A percentile compares a stretch with the other conserved stretches of the same genome.
phyloP scores from a whole-genome alignment of 768 basidiomycete genomes.

The Gloeopeniophorella convolvens region DNA sequence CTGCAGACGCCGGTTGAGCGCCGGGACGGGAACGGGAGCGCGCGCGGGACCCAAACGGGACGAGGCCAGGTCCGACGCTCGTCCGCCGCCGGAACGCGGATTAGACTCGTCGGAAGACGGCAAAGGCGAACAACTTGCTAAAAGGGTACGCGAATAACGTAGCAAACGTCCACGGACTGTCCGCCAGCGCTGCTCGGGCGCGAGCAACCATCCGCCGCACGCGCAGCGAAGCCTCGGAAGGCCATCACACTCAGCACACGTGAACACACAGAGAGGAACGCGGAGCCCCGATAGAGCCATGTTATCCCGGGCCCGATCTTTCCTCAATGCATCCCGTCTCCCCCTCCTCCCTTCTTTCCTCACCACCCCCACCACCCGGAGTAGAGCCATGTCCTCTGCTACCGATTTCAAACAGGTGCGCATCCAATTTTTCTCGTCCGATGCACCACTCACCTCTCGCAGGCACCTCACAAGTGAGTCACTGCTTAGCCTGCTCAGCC shows the following conservation, averaged over 20 bases:
- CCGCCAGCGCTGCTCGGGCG: too few species aligned
- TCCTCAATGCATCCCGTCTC: background rate
- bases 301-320: conserved; percentile 10
- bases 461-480: conserved; percentile 48
- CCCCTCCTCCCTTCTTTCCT: conserved; percentile 8
- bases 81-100: background rate
- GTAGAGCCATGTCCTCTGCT: conserved; percentile 25
- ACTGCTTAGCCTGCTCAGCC: background rate
- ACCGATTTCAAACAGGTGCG: conserved; percentile 30
- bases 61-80: background rate
- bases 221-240: too few species aligned
- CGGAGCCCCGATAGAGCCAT: conserved; percentile 16
- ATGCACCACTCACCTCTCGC: conserved; percentile 6
- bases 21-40: background rate
- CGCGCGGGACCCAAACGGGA: too few species aligned
- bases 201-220: too few species aligned
- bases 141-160: too few species aligned
- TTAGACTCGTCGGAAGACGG: background rate
- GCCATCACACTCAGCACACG: too few species aligned
- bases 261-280: background rate
- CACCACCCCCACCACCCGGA: conserved; percentile 12
- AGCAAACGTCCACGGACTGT: too few species aligned
- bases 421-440: background rate
- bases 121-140: too few species aligned
- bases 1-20: background rate